phyloP scores from a whole-genome alignment of 2,329 filamentous ascomycete genomes.

The Diplodia intermedia region DNA sequence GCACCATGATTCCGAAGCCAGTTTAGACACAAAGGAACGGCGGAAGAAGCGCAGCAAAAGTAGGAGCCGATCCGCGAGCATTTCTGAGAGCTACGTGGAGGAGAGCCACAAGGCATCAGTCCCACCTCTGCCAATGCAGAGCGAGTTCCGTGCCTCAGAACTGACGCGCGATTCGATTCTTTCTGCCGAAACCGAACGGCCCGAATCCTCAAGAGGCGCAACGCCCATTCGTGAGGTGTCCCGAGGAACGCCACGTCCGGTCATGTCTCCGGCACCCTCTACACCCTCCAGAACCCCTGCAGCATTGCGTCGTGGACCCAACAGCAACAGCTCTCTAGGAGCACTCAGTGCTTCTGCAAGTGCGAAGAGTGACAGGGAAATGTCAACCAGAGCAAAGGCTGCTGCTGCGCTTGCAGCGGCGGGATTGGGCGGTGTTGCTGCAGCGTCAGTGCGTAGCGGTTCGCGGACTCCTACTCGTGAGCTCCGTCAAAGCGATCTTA shows the following conservation, averaged over 20 bases:
- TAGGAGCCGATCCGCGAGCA: slow-evolving; percentile 59
- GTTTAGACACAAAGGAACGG: slow-evolving; percentile 55
- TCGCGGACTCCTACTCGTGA: slow-evolving; percentile 53
- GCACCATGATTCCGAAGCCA: slow-evolving; percentile 70
- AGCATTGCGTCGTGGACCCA: slow-evolving; percentile 27
- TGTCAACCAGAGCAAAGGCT: slow-evolving; percentile 43
- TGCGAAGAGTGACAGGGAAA: slow-evolving; percentile 54
- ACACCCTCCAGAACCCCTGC: slow-evolving; percentile 59
- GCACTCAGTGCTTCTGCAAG: slow-evolving; percentile 51
- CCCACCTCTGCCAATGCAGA: slow-evolving; percentile 87
- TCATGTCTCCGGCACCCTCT: slow-evolving; percentile 66
- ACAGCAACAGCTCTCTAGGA: slow-evolving; percentile 63
- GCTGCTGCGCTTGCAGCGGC: slow-evolving; percentile 47
- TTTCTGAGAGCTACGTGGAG: slow-evolving; percentile 60
- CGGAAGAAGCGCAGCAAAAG: slow-evolving; percentile 58
- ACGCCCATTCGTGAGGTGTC: slow-evolving; percentile 69
- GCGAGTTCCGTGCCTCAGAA: slow-evolving; percentile 84
- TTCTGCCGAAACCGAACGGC: slow-evolving; percentile 78
- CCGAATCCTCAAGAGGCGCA: slow-evolving; percentile 66
- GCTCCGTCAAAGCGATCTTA: slow-evolving; percentile 48
- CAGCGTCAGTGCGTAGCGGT: slow-evolving; percentile 64
- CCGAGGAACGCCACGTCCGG: slow-evolving; percentile 60
- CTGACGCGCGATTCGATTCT: slow-evolving; percentile 86
- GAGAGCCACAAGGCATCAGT: slow-evolving; percentile 61
- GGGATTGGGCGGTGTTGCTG: slow-evolving; percentile 41